Conservation (phyloP, 768 basidiomycete species). For the Russula sp. region DNA sequence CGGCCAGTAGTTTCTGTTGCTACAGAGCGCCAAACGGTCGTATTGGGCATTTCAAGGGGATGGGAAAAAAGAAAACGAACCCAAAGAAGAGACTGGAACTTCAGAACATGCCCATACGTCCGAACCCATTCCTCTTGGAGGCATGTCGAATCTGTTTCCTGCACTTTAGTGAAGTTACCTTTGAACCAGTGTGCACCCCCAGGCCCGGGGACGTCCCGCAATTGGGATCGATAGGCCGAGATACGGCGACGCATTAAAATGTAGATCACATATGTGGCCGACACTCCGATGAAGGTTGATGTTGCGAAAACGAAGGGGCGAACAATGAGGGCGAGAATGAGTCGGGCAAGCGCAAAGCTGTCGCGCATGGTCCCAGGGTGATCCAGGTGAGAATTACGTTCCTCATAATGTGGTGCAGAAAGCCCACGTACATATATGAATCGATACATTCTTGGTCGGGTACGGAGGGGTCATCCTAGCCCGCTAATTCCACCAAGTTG, state of each 20-base stretch:
- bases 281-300: neutral
- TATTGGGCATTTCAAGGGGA: neutral
- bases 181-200: conserved; percentile 10
- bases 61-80: conserved; percentile 17
- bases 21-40: neutral
- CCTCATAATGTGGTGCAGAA: neutral
- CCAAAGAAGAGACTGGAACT: conserved; percentile 8
- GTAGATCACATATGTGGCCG: neutral
- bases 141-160: conserved; percentile 11
- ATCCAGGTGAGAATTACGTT: neutral
- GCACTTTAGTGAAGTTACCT: conserved; percentile 12
- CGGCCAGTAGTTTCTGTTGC: conserved; percentile 35
- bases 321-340: neutral
- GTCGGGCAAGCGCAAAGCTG: neutral
- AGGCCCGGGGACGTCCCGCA: conserved; percentile 18
- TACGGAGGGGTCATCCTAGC: neutral
- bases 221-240: conserved; percentile 1
- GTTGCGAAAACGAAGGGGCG: neutral
- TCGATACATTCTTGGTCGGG: neutral
- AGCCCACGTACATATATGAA: neutral
- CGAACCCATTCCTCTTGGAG: conserved; percentile 25
- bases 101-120: conserved; percentile 22
- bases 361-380: neutral
- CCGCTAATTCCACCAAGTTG: neutral
- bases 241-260: neutral